phyloP scores from a whole-genome alignment of 164 flowering plant genomes.

The Kingdonia uniflora region DNA sequence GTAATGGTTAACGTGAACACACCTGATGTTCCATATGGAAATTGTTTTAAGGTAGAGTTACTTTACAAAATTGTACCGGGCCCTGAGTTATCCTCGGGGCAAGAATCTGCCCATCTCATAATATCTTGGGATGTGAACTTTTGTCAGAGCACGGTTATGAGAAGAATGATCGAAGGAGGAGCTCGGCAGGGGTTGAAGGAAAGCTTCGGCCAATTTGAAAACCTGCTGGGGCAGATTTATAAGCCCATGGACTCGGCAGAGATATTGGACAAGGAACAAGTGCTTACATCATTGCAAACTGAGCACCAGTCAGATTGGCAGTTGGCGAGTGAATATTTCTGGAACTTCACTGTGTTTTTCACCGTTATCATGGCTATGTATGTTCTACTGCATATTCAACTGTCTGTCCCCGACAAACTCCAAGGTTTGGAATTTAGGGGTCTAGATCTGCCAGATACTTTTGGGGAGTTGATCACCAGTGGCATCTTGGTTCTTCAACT shows the following conservation, averaged over 20 bases:
- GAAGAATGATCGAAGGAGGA: constrained; percentile 71
- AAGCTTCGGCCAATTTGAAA: constrained; percentile 51
- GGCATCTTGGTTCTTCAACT: constrained; percentile 45
- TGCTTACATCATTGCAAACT: constrained; percentile 35
- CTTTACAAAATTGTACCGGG: constrained; percentile 62
- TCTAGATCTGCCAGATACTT: constrained; percentile 73
- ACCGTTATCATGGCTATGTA: constrained; percentile 41
- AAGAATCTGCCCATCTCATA: constrained; percentile 46
- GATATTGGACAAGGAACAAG: constrained; percentile 33
- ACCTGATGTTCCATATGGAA: constrained; percentile 83
- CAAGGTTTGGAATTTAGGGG: constrained; percentile 61
- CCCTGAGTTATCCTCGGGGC: constrained; percentile 40
- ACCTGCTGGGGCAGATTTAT: constrained; percentile 38
- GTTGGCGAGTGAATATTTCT: constrained; percentile 42
- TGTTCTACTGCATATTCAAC: constrained; percentile 49
- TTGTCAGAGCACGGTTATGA: constrained; percentile 61
- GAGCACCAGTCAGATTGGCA: constrained; percentile 56
- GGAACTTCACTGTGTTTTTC: constrained; percentile 52
- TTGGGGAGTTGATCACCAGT: constrained; percentile 58
- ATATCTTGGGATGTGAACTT: constrained; percentile 64
- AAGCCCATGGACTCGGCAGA: constrained; percentile 24
- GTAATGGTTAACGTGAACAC: constrained; percentile 44
- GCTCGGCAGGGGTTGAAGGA: constrained; percentile 62
- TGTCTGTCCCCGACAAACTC: constrained; percentile 24
- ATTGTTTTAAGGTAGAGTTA: constrained; percentile 48